Percentiles rank a stretch among this genome's conserved stretches.
These are phyloP conservation scores for Euptelea pleiosperma DNA, from an alignment of 164 flowering plant species.

Conservation along the genomic window DNA sequence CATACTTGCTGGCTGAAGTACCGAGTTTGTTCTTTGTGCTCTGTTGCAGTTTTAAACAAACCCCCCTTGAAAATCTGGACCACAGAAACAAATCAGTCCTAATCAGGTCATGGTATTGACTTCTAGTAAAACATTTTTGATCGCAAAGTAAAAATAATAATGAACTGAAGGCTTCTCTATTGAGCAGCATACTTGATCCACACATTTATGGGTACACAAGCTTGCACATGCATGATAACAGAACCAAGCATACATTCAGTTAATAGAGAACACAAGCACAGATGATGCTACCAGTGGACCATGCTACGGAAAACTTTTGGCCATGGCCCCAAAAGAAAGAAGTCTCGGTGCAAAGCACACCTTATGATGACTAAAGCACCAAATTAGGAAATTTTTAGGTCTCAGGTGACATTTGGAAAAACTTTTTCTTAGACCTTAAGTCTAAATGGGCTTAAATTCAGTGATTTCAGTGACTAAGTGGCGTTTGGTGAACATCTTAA, in stretches of 20 bases:
- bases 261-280: background rate
- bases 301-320: too few relatives aligned
- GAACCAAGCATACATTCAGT: background rate
- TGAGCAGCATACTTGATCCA: background rate
- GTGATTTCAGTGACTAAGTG: too few relatives aligned
- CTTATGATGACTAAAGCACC: too few relatives aligned
- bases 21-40: constrained; percentile 91
- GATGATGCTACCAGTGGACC: too few relatives aligned
- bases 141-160: background rate
- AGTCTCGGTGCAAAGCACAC: too few relatives aligned
- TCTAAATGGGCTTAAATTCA: too few relatives aligned
- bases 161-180: background rate
- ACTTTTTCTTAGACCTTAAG: too few relatives aligned
- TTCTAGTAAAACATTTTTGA: background rate
- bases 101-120: background rate
- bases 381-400: too few relatives aligned
- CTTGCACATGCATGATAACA: constrained; percentile 4
- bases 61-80: constrained; percentile 89
- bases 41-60: constrained; percentile 88
- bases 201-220: background rate
- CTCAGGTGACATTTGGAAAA: too few relatives aligned
- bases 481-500: too few relatives aligned
- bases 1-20: constrained; percentile 90
- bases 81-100: constrained; percentile 4
- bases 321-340: too few relatives aligned